phyloP scores from a whole-genome alignment of 345 rosid genomes.

The Adansonia digitata region DNA sequence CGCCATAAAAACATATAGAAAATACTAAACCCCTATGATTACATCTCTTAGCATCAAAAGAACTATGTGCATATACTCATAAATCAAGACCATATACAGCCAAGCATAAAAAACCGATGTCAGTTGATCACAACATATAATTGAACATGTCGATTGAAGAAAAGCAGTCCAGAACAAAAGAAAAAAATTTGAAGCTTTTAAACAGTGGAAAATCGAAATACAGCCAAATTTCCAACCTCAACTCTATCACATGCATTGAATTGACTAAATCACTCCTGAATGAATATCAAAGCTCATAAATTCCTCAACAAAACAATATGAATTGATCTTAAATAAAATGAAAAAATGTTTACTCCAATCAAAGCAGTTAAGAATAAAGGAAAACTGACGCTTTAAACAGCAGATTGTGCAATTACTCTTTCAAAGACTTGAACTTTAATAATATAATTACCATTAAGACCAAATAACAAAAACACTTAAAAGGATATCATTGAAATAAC shows the following conservation, averaged over 20 bases:
- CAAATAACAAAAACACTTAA: neutral
- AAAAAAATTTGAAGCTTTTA: neutral
- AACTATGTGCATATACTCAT: neutral
- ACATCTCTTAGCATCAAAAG: neutral
- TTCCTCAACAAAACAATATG: neutral
- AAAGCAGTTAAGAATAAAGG: neutral
- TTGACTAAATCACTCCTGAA: neutral
- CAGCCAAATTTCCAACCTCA: too few species aligned
- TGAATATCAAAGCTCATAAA: neutral
- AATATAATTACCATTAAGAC: neutral
- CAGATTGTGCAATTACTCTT: neutral
- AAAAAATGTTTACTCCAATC: neutral
- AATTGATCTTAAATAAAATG: neutral
- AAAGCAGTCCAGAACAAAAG: neutral
- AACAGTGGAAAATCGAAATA: neutral
- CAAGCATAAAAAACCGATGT: neutral
- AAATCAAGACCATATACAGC: neutral
- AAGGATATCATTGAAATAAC: neutral
- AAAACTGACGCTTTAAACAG: neutral
- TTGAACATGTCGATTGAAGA: neutral
- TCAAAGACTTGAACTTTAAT: neutral
- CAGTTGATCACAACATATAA: neutral
- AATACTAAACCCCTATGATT: too few species aligned
- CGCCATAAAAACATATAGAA: neutral
- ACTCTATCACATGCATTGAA: neutral